Percentiles rank a stretch among this genome's conserved stretches.
phyloP scores from a whole-genome alignment of 768 basidiomycete species.

The Tricholoma hemisulphureum region DNA sequence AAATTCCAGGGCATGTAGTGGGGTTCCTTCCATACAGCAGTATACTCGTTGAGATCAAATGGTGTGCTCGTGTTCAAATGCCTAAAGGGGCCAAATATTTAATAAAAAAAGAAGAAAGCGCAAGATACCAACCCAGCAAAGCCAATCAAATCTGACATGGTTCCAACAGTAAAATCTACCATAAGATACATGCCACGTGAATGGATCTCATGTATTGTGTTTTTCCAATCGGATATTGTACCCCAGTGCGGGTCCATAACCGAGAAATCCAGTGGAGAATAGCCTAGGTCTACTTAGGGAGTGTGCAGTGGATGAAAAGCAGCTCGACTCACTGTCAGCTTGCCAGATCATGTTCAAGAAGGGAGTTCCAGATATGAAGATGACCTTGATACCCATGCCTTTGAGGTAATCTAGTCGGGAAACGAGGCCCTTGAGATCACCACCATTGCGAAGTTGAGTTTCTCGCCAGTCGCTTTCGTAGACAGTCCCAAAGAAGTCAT shows the following conservation, averaged over 20 bases:
- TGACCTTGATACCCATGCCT: slow-evolving; percentile 80
- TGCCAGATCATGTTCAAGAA: slow-evolving; percentile 98
- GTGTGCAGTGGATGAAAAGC: slow-evolving; percentile 1
- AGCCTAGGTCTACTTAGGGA: slow-evolving; percentile 50
- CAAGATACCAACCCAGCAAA: slow-evolving; percentile 66
- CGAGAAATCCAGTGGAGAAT: slow-evolving; percentile 89
- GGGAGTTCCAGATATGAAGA: slow-evolving; percentile 91
- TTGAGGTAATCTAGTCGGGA: slow-evolving; percentile 81
- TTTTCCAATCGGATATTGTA: slow-evolving; percentile 74
- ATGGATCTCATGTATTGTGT: slow-evolving; percentile 75
- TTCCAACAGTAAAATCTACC: slow-evolving; percentile 92
- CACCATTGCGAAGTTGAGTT: slow-evolving; percentile 86
- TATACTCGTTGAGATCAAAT: slow-evolving; percentile 74
- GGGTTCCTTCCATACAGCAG: slow-evolving; percentile 72
- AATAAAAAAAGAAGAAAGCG: neutral
- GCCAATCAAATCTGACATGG: slow-evolving; percentile 85
- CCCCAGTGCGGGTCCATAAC: slow-evolving; percentile 94
- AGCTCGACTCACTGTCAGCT: slow-evolving; percentile 74
- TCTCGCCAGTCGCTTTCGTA: slow-evolving; percentile 86
- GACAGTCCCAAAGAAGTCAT: slow-evolving; percentile 80
- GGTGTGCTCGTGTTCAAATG: slow-evolving; percentile 79
- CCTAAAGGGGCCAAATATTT: no score
- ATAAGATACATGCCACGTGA: slow-evolving; percentile 86
- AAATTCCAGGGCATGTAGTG: slow-evolving; percentile 84
- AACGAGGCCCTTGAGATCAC: slow-evolving; percentile 79